Conservation (phyloP, 352 stramenopile genomes). For the Phytophthora cajani region DNA sequence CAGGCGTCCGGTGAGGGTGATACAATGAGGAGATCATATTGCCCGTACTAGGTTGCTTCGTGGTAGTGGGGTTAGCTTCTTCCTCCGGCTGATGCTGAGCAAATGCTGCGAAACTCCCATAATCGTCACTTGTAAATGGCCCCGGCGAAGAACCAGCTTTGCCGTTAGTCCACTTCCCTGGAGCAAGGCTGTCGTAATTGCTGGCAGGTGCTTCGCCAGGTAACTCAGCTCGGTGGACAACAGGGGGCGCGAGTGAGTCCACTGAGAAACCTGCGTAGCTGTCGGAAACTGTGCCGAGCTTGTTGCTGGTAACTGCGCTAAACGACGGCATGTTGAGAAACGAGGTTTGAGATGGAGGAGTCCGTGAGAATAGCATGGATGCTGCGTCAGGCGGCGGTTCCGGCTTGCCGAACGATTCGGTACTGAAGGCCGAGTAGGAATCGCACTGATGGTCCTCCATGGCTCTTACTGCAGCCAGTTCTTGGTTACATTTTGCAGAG, state of each 20-base stretch:
- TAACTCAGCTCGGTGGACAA: constrained; percentile 21
- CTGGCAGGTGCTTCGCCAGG: background rate
- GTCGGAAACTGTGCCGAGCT: constrained; percentile 19
- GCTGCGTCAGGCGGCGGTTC: constrained; percentile 19
- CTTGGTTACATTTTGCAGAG: constrained; percentile 60
- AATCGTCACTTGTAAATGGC: constrained; percentile 36
- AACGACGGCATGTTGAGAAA: constrained; percentile 13
- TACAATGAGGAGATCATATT: background rate
- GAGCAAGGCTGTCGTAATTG: background rate
- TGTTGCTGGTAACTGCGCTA: constrained; percentile 1
- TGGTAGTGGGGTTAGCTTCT: constrained; percentile 9
- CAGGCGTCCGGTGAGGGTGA: background rate
- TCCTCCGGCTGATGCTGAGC: constrained; percentile 21
- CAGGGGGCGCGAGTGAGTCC: constrained; percentile 41
- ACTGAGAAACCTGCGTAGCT: constrained; percentile 60
- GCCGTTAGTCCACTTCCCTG: background rate
- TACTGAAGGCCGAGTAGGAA: constrained; percentile 74
- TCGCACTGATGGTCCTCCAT: constrained; percentile 58
- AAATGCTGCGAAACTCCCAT: constrained; percentile 56
- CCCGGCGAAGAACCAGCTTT: background rate
- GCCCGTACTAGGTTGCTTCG: background rate
- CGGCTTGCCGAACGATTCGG: constrained; percentile 52
- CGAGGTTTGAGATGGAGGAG: constrained; percentile 27
- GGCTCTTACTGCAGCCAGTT: constrained; percentile 49
- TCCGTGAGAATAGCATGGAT: constrained; percentile 59